phyloP scores from a whole-genome alignment of 768 basidiomycete genomes.

The Boletus pseudo-olivaceus region DNA sequence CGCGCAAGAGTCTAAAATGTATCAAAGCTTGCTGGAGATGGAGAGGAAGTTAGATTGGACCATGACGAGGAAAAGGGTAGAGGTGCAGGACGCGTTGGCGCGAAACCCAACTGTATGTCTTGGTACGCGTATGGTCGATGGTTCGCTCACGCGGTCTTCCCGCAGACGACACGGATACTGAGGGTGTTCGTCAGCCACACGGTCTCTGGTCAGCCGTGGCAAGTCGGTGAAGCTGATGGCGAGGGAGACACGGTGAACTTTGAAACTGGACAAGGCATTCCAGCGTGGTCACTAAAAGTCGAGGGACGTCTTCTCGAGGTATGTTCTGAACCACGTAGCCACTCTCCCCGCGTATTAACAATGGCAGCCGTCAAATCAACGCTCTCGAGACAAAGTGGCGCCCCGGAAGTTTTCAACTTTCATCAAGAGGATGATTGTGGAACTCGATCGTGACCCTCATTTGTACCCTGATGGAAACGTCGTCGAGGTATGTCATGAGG shows the following conservation, averaged over 20 bases:
- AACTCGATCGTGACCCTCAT: conserved; percentile 80
- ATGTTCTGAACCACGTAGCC: conserved; percentile 17
- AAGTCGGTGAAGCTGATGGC: conserved; percentile 43
- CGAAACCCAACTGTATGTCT: conserved; percentile 56
- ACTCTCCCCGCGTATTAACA: not conserved
- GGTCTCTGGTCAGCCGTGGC: conserved; percentile 83
- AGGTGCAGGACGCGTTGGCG: conserved; percentile 85
- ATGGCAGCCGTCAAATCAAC: conserved; percentile 53
- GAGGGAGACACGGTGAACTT: conserved; percentile 46
- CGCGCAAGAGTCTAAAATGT: conserved; percentile 80
- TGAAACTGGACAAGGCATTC: conserved; percentile 85
- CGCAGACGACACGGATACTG: conserved; percentile 78
- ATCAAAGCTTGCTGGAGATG: conserved; percentile 81
- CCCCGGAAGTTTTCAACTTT: conserved; percentile 82
- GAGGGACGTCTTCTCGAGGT: conserved; percentile 87
- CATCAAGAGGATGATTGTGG: conserved; percentile 79
- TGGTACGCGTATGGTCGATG: not conserved
- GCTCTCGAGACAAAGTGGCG: conserved; percentile 57
- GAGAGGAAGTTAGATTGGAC: conserved; percentile 95
- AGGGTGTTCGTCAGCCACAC: conserved; percentile 88
- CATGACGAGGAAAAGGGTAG: conserved; percentile 83
- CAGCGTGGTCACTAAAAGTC: conserved; percentile 83
- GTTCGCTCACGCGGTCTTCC: conserved; percentile 1
- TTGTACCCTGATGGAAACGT: conserved; percentile 84
- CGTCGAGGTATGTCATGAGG: conserved; percentile 60